These are phyloP conservation scores for Auricularia sp. DNA, from an alignment of 768 basidiomycete species.

Conservation along the genomic window DNA sequence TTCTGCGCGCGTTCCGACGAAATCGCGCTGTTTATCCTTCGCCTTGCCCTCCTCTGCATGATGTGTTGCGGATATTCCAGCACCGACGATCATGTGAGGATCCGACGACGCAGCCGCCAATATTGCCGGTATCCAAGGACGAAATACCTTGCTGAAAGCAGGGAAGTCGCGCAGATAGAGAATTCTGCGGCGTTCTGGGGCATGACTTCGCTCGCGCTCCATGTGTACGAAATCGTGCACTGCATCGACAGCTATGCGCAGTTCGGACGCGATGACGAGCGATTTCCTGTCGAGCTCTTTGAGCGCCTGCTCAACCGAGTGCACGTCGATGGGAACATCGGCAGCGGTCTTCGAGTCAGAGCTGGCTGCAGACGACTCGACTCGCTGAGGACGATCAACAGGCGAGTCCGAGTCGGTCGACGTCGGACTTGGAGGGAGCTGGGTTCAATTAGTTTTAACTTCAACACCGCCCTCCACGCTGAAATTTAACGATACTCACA, in stretches of 20 bases:
- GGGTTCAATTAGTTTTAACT: no score
- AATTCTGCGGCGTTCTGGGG: background rate
- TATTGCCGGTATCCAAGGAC: background rate
- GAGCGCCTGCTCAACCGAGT: conserved; percentile 8
- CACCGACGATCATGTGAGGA: background rate
- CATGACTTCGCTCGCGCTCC: background rate
- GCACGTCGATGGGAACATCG: conserved; percentile 11
- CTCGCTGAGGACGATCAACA: no score
- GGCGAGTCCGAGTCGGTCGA: no score
- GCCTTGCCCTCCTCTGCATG: background rate
- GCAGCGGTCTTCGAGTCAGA: conserved; percentile 4
- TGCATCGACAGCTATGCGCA: background rate
- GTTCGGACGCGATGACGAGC: background rate
- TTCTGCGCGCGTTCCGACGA: background rate
- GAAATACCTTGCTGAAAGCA: background rate
- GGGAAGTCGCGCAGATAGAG: background rate
- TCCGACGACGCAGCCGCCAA: background rate
- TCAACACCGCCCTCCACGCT: no score
- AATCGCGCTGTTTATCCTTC: background rate
- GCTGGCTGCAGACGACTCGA: no score
- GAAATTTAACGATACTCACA: no score
- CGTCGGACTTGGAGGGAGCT: no score
- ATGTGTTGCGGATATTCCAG: background rate
- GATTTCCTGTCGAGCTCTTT: background rate
- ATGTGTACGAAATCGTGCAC: background rate